Evolutionary conservation across 495 filamentous ascomycete genomes (phyloP).

Genomic region (Neurospora hispaniola): DNA sequence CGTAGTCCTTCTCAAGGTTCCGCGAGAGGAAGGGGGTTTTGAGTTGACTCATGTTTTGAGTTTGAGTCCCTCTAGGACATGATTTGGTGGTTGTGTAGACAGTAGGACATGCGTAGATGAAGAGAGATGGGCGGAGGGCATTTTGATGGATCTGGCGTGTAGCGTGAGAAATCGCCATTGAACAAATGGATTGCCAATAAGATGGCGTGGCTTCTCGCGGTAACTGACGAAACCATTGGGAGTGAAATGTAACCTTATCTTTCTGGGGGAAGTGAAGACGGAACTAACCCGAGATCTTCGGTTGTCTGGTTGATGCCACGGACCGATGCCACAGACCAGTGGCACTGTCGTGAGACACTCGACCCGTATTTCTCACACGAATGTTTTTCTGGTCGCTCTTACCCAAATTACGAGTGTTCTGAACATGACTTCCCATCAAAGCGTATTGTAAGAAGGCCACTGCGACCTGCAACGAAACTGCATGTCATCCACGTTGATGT

Average conservation of each 20-base stretch:
- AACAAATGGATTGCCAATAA: background rate
- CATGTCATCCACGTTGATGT: background rate
- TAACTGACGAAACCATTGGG: background rate
- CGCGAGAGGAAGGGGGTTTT: background rate
- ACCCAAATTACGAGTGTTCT: background rate
- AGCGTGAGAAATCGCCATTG: background rate
- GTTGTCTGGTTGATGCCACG: background rate
- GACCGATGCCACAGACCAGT: background rate
- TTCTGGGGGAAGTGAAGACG: background rate
- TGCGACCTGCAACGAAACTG: background rate
- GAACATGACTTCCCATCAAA: background rate
- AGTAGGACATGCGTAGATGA: background rate
- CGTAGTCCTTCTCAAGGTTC: background rate
- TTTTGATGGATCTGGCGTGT: background rate
- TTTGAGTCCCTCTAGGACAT: background rate
- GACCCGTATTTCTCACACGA: background rate
- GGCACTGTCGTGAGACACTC: background rate
- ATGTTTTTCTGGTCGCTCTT: background rate
- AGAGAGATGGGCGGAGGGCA: background rate
- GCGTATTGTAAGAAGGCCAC: background rate
- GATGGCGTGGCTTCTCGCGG: background rate
- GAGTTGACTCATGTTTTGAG: background rate
- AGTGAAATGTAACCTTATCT: background rate
- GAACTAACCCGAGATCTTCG: background rate
- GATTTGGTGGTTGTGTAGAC: background rate